Evolutionary conservation across 768 basidiomycete genomes (phyloP), one percentile per base, ranked within the genome.

Genomic region (Fomitopsis serialis): DNA sequence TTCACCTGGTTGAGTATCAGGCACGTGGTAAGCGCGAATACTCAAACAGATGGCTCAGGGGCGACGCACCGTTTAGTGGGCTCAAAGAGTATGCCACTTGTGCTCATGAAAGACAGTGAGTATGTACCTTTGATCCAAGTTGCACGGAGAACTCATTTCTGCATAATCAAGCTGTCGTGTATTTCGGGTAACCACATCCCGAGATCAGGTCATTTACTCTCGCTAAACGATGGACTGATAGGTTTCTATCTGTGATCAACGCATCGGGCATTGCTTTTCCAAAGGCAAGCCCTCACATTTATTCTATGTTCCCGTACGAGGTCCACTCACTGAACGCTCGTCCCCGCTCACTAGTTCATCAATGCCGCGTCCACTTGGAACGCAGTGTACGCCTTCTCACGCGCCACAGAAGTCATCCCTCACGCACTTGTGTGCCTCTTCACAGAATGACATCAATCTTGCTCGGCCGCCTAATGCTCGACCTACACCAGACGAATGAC

Each of bases 101-200:
- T 51, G 10, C 37, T 51, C n/a, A 32, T 42, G 23, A 42, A 23
- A 32, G 42, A 51, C 40, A 43, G 50, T 51, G 37, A 22, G 50
- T 49, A 19, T 19, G 24, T 11, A 8, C 23, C 7, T 6, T 8
- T 25, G 10, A 13, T 43, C 23, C 13, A 17, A 40, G 5, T 7
- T 15, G 19, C 37, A 7, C 6, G 22, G 10, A 25, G 7, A 29
- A 24, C 12, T 9, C 5, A 5, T 25, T 24, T 15, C 15, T 32
- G 29, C 29, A 11, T 32, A 6, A 40, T 15, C 34, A 13, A 49
- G 48, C 35, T 42, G 50, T 17, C 2, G 19, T 51, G 3, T 51
- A 51, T 51, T 51, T 51, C 22, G 37, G 22, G 50, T 51, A 43
- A 2, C 37, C 15, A 6, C 5, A 11, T 11, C 29, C 29, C 15